Percentiles rank a stretch among this genome's conserved stretches.
phyloP scores from a whole-genome alignment of 2,329 filamentous ascomycete genomes.

The Ophiostoma australiae region DNA sequence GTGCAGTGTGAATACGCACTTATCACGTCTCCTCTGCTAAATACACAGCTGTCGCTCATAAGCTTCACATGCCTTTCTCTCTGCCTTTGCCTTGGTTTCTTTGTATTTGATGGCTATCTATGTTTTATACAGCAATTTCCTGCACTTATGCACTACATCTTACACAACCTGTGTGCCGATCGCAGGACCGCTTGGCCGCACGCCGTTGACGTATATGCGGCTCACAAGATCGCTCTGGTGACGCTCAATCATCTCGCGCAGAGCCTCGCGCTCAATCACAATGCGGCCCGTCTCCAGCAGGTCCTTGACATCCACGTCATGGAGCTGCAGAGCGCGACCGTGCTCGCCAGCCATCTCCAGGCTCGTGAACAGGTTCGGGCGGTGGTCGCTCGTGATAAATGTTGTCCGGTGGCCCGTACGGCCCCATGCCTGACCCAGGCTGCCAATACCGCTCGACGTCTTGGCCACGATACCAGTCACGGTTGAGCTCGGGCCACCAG shows the following conservation, averaged over 20 bases:
- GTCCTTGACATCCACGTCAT: slow-evolving; percentile 95
- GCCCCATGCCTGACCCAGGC: slow-evolving; percentile 59
- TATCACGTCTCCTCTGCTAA: not conserved
- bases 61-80: not conserved
- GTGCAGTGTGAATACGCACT: not conserved
- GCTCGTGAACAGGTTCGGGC: slow-evolving; percentile 61
- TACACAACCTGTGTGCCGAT: slow-evolving; percentile 31
- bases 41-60: not conserved
- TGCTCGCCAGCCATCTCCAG: slow-evolving; percentile 60
- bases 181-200: slow-evolving; percentile 35
- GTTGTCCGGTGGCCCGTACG: slow-evolving; percentile 63
- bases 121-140: not conserved
- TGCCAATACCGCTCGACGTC: slow-evolving; percentile 19
- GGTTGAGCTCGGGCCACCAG: not conserved
- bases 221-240: slow-evolving; percentile 65
- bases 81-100: not conserved
- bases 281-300: slow-evolving; percentile 78
- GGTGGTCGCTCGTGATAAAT: slow-evolving; percentile 61
- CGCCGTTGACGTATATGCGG: slow-evolving; percentile 43
- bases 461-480: slow-evolving; percentile 16
- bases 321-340: slow-evolving; percentile 62
- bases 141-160: not conserved
- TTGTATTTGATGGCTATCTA: not conserved
- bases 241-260: slow-evolving; percentile 66
- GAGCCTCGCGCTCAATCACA: slow-evolving; percentile 76